Evolutionary conservation across 2,329 filamentous ascomycete species (phyloP).

Genomic region (Annulohypoxylon truncatum): DNA sequence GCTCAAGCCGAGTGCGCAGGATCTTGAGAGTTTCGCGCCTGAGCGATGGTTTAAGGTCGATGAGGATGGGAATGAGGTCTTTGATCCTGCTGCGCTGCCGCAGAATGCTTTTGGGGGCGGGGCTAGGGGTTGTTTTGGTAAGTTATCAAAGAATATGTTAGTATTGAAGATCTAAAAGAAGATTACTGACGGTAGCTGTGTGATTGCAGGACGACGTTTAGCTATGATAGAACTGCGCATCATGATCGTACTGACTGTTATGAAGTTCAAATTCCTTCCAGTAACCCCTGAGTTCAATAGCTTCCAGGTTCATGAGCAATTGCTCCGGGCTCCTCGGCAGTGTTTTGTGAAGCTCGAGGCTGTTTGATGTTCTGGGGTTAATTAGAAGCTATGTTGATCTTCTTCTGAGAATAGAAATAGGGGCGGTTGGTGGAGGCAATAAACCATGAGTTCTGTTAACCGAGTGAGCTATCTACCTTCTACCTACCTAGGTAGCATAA

Average conservation of each 20-base stretch:
- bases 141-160: too few relatives aligned
- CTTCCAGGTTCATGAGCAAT: constrained; percentile 27
- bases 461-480: neutral
- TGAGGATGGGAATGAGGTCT: constrained; percentile 21
- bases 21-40: constrained; percentile 31
- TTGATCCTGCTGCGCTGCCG: constrained; percentile 28
- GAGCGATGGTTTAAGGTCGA: constrained; percentile 32
- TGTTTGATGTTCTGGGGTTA: neutral
- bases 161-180: too few relatives aligned
- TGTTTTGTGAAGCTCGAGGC: constrained; percentile 33
- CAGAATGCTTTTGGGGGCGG: constrained; percentile 34
- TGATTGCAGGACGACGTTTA: constrained; percentile 22
- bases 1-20: constrained; percentile 17
- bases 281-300: constrained; percentile 32
- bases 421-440: neutral
- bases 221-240: constrained; percentile 39
- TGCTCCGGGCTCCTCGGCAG: constrained; percentile 30
- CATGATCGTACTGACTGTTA: constrained; percentile 32
- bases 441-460: neutral
- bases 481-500: neutral
- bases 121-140: constrained; percentile 39
- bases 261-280: constrained; percentile 35
- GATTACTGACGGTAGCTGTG: neutral
- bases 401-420: too few relatives aligned
- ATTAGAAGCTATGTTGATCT: too few relatives aligned